Percentiles rank a stretch among this genome's conserved stretches.
These are phyloP conservation scores for Nelumbo lutea DNA, from an alignment of 164 flowering plant species.

Conservation along the genomic window DNA sequence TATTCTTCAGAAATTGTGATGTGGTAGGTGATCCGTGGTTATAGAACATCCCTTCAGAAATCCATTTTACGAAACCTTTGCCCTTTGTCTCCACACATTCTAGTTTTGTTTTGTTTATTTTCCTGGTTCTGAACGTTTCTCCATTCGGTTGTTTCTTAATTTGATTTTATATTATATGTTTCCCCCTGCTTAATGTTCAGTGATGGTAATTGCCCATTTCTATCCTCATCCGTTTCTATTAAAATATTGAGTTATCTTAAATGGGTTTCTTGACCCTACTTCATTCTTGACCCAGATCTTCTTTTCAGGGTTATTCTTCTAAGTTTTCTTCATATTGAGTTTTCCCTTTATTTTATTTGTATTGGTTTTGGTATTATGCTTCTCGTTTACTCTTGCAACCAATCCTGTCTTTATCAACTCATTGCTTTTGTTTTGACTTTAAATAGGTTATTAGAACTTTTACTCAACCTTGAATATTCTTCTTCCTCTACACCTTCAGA, in stretches of 20 bases:
- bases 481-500: too few species aligned
- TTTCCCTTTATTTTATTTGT: not conserved
- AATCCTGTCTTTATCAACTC: conserved; percentile 5
- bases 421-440: not conserved
- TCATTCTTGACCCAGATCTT: conserved; percentile 5
- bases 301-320: not conserved
- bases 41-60: too few species aligned
- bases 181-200: too few species aligned
- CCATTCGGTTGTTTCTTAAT: not conserved
- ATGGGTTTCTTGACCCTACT: not conserved
- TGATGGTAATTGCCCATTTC: not conserved
- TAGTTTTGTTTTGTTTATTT: too few species aligned
- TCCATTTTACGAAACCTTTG: too few species aligned
- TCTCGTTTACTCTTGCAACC: not conserved
- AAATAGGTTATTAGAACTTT: not conserved
- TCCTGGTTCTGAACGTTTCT: too few species aligned
- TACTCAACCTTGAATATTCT: not conserved
- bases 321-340: not conserved
- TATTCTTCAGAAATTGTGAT: too few species aligned
- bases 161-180: not conserved
- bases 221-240: conserved; percentile 5
- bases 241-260: not conserved
- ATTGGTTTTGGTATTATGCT: not conserved
- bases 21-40: too few species aligned
- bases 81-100: too few species aligned